Conservation (phyloP, 1,284 basidiomycete species). For the Cryptococcus jaspeensis region DNA sequence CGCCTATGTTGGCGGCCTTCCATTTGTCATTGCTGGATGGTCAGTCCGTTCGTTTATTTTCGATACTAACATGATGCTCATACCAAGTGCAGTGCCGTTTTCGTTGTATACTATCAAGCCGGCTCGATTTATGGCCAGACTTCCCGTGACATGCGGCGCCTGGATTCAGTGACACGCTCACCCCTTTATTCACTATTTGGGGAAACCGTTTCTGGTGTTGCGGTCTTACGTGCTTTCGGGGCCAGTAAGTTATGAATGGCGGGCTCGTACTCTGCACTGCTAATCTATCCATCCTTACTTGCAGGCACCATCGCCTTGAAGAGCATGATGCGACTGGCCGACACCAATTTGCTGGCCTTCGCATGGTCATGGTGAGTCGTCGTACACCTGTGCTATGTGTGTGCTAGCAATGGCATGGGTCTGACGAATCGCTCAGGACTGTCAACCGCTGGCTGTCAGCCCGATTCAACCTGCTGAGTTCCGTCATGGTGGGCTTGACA, state of each 20-base stretch:
- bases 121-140: constrained; percentile 78
- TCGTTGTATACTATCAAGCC: constrained; percentile 56
- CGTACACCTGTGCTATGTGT: background rate
- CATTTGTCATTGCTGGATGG: constrained; percentile 63
- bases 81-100: constrained; percentile 54
- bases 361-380: constrained; percentile 84
- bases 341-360: constrained; percentile 74
- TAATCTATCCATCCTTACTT: constrained; percentile 2
- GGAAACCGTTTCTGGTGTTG: constrained; percentile 79
- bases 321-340: constrained; percentile 79
- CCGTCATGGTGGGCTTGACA: constrained; percentile 68
- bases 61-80: background rate
- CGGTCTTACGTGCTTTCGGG: constrained; percentile 84
- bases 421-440: constrained; percentile 21
- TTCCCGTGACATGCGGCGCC: constrained; percentile 80
- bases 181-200: constrained; percentile 90
- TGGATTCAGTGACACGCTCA: constrained; percentile 84
- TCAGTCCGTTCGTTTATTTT: constrained; percentile 11
- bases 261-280: background rate
- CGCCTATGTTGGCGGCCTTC: constrained; percentile 72
- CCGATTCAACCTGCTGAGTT: constrained; percentile 78
- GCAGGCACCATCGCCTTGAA: constrained; percentile 71
- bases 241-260: constrained; percentile 21
- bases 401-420: background rate
- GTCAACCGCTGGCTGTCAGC: constrained; percentile 51